Base-by-base conservation (phyloP, 2,329 filamentous ascomycete species). In the Monilinia polystroma region DNA sequence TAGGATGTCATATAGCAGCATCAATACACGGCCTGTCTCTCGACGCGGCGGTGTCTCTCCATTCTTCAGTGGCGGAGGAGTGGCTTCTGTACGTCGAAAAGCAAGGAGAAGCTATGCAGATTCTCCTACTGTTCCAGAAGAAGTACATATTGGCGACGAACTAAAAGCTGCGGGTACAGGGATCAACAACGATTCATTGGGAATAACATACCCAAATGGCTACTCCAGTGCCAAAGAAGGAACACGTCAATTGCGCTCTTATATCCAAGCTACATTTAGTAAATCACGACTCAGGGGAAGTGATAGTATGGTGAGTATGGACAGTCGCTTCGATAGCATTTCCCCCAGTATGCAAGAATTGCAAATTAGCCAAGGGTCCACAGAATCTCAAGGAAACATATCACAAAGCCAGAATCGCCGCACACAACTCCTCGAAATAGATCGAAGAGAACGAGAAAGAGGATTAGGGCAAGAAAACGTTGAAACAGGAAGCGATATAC, bases 271-370 rank as follows among this genome's bases (percentile, higher is more conserved):
- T 23, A 70, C 69, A 1, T 49, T 73, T 6, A 54, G 63, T 4
- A 64, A 71, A 20, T 68, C 54, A 0, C 70, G 60, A 47, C 71
- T 70, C 11, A 63, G 64, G 32, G 64, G 59, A 4, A 73, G 73
- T 51, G 60, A 64, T 35, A 72, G 70, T 16, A 66, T 54, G 16
- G 66, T 67, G 1, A 68, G 70, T 26, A 69, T 60, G 43, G 73
- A 74, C 55, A 74, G 73, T 63, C 70, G 73, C 0, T 76, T 76
- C 57, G 73, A 75, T 6, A 72, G 71, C 3, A 71, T 72, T n/a
- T 53, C 57, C 29, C 62, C 53, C 0, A 69, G 68, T 20, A 69
- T 72, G 63, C 60, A 67, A 32, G 64, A 66, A 35, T 45, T 66
- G n/a, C 64, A 66, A 18, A 53, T 53, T 43, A 20, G 18, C 20